These are phyloP conservation scores for Trametes meyenii DNA, from an alignment of 768 basidiomycete genomes.

Conservation along the genomic window DNA sequence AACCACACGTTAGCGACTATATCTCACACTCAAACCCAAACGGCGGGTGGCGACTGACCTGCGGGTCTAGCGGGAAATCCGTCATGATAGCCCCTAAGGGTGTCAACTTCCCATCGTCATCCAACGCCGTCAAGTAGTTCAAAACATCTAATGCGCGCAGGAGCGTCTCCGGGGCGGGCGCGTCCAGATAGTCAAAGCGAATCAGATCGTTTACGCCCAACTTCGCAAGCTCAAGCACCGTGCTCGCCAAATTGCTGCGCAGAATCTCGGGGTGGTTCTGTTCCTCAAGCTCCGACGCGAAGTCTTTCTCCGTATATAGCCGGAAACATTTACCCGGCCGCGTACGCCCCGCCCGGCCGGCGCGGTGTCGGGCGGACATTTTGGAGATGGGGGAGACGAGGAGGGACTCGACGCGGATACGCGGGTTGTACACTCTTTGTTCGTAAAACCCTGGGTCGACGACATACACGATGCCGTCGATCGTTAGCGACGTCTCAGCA, in stretches of 20 bases:
- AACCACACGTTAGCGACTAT: neutral
- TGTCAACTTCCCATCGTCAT: slow-evolving; percentile 93
- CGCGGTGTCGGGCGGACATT: slow-evolving; percentile 93
- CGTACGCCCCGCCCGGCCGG: slow-evolving; percentile 95
- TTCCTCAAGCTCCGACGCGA: slow-evolving; percentile 93
- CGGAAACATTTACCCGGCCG: slow-evolving; percentile 97
- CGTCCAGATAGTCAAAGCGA: slow-evolving; percentile 34
- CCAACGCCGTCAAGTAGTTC: slow-evolving; percentile 89
- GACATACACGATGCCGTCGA: slow-evolving; percentile 99
- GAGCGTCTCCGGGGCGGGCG: slow-evolving; percentile 62
- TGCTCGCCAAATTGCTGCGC: slow-evolving; percentile 90
- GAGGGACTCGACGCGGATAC: slow-evolving; percentile 93
- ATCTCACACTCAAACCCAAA: too few relatives aligned
- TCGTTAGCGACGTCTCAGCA: slow-evolving; percentile 96
- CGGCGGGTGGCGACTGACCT: slow-evolving; percentile 47
- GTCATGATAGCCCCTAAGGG: slow-evolving; percentile 90
- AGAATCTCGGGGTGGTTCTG: slow-evolving; percentile 98
- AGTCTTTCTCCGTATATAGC: slow-evolving; percentile 96
- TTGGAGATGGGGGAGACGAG: slow-evolving; percentile 96
- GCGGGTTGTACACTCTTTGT: slow-evolving; percentile 97
- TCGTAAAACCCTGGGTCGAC: slow-evolving; percentile 98
- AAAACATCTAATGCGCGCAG: slow-evolving; percentile 96
- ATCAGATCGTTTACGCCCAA: slow-evolving; percentile 74
- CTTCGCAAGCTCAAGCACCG: slow-evolving; percentile 92
- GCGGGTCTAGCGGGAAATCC: slow-evolving; percentile 97